phyloP scores from a whole-genome alignment of 2,329 filamentous ascomycete genomes.

The Claviceps spartinae region DNA sequence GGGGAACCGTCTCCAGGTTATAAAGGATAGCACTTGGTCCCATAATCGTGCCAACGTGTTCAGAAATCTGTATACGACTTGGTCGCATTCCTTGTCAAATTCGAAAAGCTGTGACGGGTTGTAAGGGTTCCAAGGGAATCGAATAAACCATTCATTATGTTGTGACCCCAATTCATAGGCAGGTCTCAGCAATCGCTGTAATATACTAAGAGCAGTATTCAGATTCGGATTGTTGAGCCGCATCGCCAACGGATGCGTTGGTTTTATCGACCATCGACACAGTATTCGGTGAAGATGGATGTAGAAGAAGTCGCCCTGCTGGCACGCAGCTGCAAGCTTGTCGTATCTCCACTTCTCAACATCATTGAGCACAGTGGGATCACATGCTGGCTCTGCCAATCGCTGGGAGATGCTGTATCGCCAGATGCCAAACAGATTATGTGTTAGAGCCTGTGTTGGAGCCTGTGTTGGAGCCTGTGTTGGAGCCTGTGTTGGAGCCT shows the following conservation, averaged over 20 bases:
- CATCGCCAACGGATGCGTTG: constrained; percentile 18
- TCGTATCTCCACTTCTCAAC: constrained; percentile 34
- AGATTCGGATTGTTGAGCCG: constrained; percentile 4
- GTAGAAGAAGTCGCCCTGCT: constrained; percentile 45
- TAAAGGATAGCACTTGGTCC: constrained; percentile 6
- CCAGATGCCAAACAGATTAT: not conserved
- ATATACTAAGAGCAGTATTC: constrained; percentile 11
- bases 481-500: not conserved
- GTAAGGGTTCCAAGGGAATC: not conserved
- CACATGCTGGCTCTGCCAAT: not conserved
- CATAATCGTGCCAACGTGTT: constrained; percentile 11
- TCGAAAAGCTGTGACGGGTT: not conserved
- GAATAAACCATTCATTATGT: not conserved
- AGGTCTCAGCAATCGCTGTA: not conserved
- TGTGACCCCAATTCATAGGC: not conserved
- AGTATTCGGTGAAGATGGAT: constrained; percentile 52
- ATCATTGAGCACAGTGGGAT: constrained; percentile 9
- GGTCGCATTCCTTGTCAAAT: not conserved
- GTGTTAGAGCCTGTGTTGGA: not conserved
- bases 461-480: not conserved
- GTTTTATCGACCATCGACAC: constrained; percentile 37
- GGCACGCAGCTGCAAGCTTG: constrained; percentile 45
- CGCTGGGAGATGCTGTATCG: not conserved
- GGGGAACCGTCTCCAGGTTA: constrained; percentile 14
- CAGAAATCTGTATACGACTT: constrained; percentile 14